Evolutionary conservation across 371 early-diverging fungal genomes (phyloP), one percentile per base, ranked within the genome.

Genomic region (Conidiobolus incongruus): DNA sequence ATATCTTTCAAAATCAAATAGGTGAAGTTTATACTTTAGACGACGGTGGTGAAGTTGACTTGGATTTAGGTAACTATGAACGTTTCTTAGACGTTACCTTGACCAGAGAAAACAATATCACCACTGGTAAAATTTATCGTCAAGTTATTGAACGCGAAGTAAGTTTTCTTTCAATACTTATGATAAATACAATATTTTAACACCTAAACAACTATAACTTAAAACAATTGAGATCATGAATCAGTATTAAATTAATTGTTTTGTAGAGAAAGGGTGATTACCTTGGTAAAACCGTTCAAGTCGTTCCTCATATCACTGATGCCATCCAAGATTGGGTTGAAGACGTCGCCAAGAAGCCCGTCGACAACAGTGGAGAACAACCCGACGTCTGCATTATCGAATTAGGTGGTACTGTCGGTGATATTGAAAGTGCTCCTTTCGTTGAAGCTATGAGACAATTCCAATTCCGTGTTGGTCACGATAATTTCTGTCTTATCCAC

Each of bases 11-110:
- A 31, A 31, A 13, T 17, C 12, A 3, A 5, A 17, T 47, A 82
- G 83, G 92, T 52, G 99, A 99, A 54, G 98, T 98, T 15, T 98
- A 92, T 66, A 98, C 98, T 12, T 70, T 99, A 45, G 81, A 93
- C 50, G 99, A 99, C 60, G 99, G 99, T 44, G 95, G 93, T 50
- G 99, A 99, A 62, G 97, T 97, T 31, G 98, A 97, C 62, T 72
- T 98, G 36, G 99, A 98, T 63, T 70, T 99, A 29, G 99, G 99
- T 40, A 95, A 94, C 71, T 99, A 97, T 62, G 99, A 99, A 69
- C 81, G 99, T 42, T 97, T 94, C 67, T 61, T 96, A 46, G 89
- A 89, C 55, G 72, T 96, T 4, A 77, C 79, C 26, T 66, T 99
- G 50, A 84, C 89, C 31, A 75, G 86, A 38, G 78, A 87, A 59